Base-by-base conservation (phyloP, 345 rosid genomes). In the Eucalyptus leucophloia region DNA sequence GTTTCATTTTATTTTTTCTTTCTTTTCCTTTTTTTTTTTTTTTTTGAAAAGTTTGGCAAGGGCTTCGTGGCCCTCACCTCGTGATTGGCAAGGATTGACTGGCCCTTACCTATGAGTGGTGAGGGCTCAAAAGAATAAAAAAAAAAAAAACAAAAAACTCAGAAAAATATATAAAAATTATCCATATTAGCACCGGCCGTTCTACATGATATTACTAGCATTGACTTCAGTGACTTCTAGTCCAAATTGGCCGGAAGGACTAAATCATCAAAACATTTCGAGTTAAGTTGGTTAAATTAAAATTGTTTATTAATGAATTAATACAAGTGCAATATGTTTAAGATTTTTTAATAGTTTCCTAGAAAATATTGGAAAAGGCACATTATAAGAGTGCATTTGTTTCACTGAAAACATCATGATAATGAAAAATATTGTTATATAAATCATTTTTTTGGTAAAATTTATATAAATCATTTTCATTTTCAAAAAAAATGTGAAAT, bases 151-250 rank as follows among this genome's bases (percentile, higher is more conserved):
- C 28, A 56, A 56, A 56, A 23, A 23, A 23, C 28, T 56, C 30
- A 56, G 3, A 56, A 56, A 24, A 24, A 56, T 2, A 23, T 56
- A 24, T 56, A 56, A 4, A 56, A 56, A 56, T 24, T 23, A 24
- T 56, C 7, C 6, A 56, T 1, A 56, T 56, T 56, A 56, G 13
- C 30, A 23, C 6, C 2, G 1, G 14, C 3, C 6, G 0, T 56
- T 24, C 6, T 10, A 56, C 30, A 26, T 24, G 3, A 23, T 11
- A 56, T 24, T 56, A 11, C 30, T 5, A 11, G 62, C 30, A 23
- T 56, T 1, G 0, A 56, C 62, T 23, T 56, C 7, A 24, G 7
- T 56, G 7, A 21, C 58, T 53, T 53, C 26, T 53, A 8, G 26
- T 53, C 58, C 21, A 53, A 53, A 53, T 53, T 53, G 24, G 13